phyloP scores from a whole-genome alignment of 805 yeast species.

The Pichia heedii region DNA sequence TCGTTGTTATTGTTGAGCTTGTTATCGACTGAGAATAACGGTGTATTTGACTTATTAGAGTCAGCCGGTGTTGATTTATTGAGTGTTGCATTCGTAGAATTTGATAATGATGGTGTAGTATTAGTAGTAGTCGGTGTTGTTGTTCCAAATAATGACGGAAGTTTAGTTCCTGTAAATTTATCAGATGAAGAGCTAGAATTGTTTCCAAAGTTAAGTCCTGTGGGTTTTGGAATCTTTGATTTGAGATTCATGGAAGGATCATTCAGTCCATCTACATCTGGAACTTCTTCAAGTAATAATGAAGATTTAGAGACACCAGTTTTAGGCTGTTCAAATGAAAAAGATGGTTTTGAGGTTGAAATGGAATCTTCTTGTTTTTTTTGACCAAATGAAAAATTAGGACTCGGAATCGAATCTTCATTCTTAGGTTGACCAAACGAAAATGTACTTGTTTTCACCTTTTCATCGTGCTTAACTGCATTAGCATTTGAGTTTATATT shows the following conservation, averaged over 20 bases:
- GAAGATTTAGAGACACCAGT: background rate
- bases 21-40: too few relatives aligned
- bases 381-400: background rate
- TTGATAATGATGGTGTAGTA: too few relatives aligned
- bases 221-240: background rate
- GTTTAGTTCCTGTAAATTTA: background rate
- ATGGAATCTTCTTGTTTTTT: background rate
- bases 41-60: too few relatives aligned
- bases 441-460: too few relatives aligned
- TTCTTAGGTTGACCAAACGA: background rate
- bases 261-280: conserved; percentile 1
- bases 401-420: background rate
- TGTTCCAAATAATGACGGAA: background rate
- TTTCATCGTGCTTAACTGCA: too few relatives aligned
- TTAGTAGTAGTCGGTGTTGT: background rate
- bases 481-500: too few relatives aligned
- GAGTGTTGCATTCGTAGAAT: too few relatives aligned
- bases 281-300: background rate
- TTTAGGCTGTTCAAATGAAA: background rate
- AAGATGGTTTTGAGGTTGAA: background rate
- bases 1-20: too few relatives aligned
- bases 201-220: background rate
- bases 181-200: background rate
- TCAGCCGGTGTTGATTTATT: too few relatives aligned
- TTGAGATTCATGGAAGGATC: background rate